Base-by-base conservation (phyloP, 2,329 filamentous ascomycete species). In the Orbilia ellipsospora region DNA sequence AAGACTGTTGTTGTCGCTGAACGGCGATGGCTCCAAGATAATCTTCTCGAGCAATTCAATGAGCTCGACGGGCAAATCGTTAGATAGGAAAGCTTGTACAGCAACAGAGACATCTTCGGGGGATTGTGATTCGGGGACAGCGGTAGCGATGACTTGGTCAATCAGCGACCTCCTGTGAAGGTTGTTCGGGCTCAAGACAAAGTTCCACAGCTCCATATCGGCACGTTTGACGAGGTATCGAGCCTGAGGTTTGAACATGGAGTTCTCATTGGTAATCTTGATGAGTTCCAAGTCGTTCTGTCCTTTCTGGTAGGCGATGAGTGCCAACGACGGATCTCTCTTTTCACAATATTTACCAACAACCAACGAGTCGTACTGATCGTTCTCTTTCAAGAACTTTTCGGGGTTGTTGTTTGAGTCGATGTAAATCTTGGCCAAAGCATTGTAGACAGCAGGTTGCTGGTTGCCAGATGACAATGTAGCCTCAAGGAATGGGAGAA, bases 261-360 rank as follows among this genome's bases (percentile, higher is more conserved):
- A 90, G 84, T 99, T 99, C 84, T 99, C 96, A 80, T 98, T 99
- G 81, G 95, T 98, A 81, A 99, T 94, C 83, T 92, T 95, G 83
- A 99, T 94, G 68, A 99, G 88, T 84, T 99, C 96, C 36, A 99
- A 85, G 81, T 99, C 95, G 78, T 99, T 99, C 83, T 97, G 92
- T 18, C 95, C 95, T 86, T 99, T 99, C 80, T 90, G 88, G 83
- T 97, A 99, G 77, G 93, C 92, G 81, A 98, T 97, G 83, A 92
- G 97, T 2, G 93, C 94, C 65, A 99, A 86, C 82, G 97, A 97
- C 77, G 95, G 95, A 80, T 99, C 95, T 40, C 95, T 91, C 88
- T 98, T 98, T 86, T 97, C 94, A 82, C 94, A 99, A 86, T 99
- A 99, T 84, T 97, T 97, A 82, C 95, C 95, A 66, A 99, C 92